Evolutionary conservation across 371 early-diverging fungal genomes (phyloP).

Genomic region (Circinella umbellata): DNA sequence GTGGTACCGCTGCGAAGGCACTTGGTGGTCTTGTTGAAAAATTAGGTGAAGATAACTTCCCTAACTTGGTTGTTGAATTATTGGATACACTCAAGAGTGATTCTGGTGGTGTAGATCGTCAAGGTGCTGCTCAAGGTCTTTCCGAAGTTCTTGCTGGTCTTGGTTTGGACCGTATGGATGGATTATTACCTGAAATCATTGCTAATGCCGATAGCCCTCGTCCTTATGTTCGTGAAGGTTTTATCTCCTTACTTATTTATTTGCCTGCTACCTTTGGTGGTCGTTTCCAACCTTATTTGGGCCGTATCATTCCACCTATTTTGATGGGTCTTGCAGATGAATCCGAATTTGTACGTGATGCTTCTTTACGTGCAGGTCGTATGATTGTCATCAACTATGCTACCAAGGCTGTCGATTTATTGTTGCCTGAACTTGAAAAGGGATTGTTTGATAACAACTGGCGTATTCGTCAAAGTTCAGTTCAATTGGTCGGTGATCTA

Average conservation of each 20-base stretch:
- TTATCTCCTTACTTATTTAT: conserved; percentile 92
- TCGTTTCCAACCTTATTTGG: conserved; percentile 89
- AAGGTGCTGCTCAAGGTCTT: conserved; percentile 97
- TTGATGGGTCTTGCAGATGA: conserved; percentile 95
- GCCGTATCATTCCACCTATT: conserved; percentile 85
- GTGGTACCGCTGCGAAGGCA: conserved; percentile 93
- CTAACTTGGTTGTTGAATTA: conserved; percentile 86
- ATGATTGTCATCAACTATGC: conserved; percentile 93
- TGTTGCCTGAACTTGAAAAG: conserved; percentile 90
- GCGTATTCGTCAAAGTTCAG: conserved; percentile 95
- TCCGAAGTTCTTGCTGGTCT: conserved; percentile 92
- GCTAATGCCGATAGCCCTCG: conserved; percentile 78
- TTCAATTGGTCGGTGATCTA: conserved; percentile 95
- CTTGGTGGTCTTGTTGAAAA: conserved; percentile 91
- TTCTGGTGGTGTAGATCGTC: conserved; percentile 91
- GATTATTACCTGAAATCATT: conserved; percentile 89
- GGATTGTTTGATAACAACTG: conserved; percentile 92
- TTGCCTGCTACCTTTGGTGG: conserved; percentile 94
- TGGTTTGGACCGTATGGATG: conserved; percentile 87
- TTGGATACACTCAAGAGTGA: conserved; percentile 84
- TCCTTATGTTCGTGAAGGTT: conserved; percentile 93
- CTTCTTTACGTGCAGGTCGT: conserved; percentile 89
- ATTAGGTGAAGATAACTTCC: conserved; percentile 94
- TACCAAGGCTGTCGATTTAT: conserved; percentile 82
- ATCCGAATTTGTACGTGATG: conserved; percentile 92